Conservation (phyloP, 2,329 filamentous ascomycete species). For the Penicillium hordei region DNA sequence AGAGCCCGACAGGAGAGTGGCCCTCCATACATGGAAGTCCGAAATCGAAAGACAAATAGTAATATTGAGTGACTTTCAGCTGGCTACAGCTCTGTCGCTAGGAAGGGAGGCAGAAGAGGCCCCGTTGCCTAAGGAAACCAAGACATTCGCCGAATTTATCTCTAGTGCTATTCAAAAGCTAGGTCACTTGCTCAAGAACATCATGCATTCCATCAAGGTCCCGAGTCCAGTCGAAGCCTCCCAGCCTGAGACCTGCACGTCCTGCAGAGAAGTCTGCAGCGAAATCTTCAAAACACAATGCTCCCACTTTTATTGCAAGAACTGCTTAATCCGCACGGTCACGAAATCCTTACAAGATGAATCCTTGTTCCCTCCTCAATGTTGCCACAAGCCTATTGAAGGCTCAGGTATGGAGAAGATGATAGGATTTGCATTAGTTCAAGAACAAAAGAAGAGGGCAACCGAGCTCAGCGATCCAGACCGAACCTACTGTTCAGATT, state of each 20-base stretch:
- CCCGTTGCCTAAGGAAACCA: background rate
- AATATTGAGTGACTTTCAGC: background rate
- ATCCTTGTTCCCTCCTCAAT: background rate
- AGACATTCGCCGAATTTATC: background rate
- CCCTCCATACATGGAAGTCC: background rate
- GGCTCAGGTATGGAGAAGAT: background rate
- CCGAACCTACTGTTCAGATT: background rate
- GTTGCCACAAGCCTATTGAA: background rate
- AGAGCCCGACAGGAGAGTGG: background rate
- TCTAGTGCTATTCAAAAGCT: background rate
- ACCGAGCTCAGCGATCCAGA: background rate
- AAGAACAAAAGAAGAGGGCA: background rate
- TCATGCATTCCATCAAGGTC: background rate
- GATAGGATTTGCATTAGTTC: background rate
- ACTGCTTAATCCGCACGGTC: background rate
- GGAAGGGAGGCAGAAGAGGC: background rate
- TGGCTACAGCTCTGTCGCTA: background rate
- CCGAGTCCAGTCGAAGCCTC: background rate
- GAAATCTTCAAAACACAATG: background rate
- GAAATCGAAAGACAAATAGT: background rate
- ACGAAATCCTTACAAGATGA: background rate
- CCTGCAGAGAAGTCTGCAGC: background rate
- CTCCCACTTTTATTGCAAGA: constrained; percentile 1
- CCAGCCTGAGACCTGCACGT: background rate
- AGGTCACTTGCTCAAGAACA: background rate